Evolutionary conservation across 352 stramenopile genomes (phyloP), one percentile per base, ranked within the genome.

Genomic region (Globisporangium camurandrum): DNA sequence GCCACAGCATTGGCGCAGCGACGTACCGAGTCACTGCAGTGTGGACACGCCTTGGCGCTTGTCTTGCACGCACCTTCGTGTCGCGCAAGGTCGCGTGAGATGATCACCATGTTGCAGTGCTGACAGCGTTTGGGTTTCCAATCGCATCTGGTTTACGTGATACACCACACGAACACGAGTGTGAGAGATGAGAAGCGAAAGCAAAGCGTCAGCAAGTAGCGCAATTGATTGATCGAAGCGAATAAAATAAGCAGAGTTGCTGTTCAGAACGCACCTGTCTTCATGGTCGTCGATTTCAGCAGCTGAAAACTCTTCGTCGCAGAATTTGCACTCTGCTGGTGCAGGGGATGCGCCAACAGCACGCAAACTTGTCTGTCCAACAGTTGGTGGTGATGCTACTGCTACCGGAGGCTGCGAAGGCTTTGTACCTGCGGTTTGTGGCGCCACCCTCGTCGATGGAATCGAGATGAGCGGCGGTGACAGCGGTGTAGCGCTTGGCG

Each of bases 81-180:
- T 1, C 76, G 73, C 1, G 45, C 33, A 9, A 88, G 51, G 41
- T 88, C 77, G 4, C 75, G 66, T 16, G 71, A 67, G 50, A 88
- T 88, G 44, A 91, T 80, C 20, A 88, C 77, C 80, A 88, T 88
- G 51, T 86, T 88, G 60, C 76, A 91, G 49, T 86, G 73, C 40
- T 88, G 77, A 40, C 80, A 91, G 19, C 75, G 73, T 56, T 76
- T 82, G 0, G 80, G 80, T 41, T 84, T 82, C 80, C 76, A 88
- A 54, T 91, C 75, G 24, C 80, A 91, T 20, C 75, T 88, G 43
- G 9, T n/a, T n/a, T n/a, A n/a, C n/a, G 11, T 28, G 33, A 9
- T 30, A 47, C 22, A 26, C 0, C 7, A 14, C 22, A 20, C 51
- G 28, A 6, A 46, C 8, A 56, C n/a, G 42, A 33, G 24, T 0